Evolutionary conservation across 2,329 filamentous ascomycete species (phyloP).

Genomic region (Lasiodiplodia hormozganensis): DNA sequence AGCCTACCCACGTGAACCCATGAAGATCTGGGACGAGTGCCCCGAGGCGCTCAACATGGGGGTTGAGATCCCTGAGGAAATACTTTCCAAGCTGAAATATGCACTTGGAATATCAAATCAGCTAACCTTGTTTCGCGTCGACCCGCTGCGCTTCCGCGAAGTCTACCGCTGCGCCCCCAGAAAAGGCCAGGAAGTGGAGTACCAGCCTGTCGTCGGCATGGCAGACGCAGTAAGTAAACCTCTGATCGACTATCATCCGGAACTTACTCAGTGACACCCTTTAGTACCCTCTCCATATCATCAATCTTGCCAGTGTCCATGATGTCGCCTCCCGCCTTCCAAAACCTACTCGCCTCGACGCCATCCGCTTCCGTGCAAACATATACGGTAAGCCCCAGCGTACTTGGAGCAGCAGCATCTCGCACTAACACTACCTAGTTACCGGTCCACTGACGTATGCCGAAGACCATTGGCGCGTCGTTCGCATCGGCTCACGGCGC

Average conservation of each 20-base stretch:
- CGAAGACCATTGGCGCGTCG: constrained; percentile 73
- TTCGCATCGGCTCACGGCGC: constrained; percentile 57
- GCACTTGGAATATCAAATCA: constrained; percentile 72
- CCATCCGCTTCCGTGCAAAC: constrained; percentile 73
- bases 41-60: constrained; percentile 56
- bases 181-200: constrained; percentile 62
- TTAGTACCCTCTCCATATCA: constrained; percentile 71
- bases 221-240: constrained; percentile 68
- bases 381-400: constrained; percentile 65
- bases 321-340: constrained; percentile 65
- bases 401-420: background rate
- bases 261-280: background rate
- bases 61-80: constrained; percentile 55
- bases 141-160: constrained; percentile 63
- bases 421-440: constrained; percentile 49
- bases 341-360: constrained; percentile 64
- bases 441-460: constrained; percentile 69
- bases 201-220: constrained; percentile 71
- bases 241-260: constrained; percentile 28
- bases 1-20: constrained; percentile 65
- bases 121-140: constrained; percentile 72
- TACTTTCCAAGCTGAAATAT: constrained; percentile 67
- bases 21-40: constrained; percentile 70
- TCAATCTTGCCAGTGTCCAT: constrained; percentile 70
- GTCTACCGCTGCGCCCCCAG: constrained; percentile 68